Percentiles rank a stretch among this genome's conserved stretches.
These are phyloP conservation scores for Colletotrichum phormii DNA, from an alignment of 2,329 filamentous ascomycete species.

Conservation along the genomic window DNA sequence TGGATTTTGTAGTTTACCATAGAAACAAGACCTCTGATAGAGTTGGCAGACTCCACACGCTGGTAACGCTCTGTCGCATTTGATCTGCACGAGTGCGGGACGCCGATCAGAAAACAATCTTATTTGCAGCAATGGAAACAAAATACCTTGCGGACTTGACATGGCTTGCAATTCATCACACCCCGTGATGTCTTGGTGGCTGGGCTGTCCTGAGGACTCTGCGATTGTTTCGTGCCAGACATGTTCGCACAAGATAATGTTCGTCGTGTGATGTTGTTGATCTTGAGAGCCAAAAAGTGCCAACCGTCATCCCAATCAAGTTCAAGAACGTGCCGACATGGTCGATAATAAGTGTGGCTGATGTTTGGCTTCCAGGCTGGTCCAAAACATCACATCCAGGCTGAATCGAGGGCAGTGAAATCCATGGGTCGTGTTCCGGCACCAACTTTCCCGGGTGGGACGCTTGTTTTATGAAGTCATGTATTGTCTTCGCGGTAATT, in stretches of 20 bases:
- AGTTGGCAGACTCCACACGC: slow-evolving; percentile 32
- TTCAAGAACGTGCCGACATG: slow-evolving; percentile 6
- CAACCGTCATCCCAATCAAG: background rate
- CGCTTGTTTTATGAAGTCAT: slow-evolving; percentile 16
- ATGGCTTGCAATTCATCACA: slow-evolving; percentile 33
- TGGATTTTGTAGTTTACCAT: slow-evolving; percentile 1
- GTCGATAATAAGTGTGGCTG: slow-evolving; percentile 27
- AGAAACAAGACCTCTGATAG: slow-evolving; percentile 31
- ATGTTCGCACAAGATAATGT: slow-evolving; percentile 9
- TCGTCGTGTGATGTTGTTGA: background rate
- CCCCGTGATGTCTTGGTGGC: slow-evolving; percentile 6
- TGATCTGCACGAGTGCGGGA: slow-evolving; percentile 23
- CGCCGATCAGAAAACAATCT: slow-evolving; percentile 31
- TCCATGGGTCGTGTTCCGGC: slow-evolving; percentile 24
- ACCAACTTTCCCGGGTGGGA: slow-evolving; percentile 26
- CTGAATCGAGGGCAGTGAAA: background rate
- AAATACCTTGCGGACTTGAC: slow-evolving; percentile 27
- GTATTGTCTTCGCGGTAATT: background rate
- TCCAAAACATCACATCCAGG: slow-evolving; percentile 9
- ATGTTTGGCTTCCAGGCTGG: background rate
- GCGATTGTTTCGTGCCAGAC: slow-evolving; percentile 17
- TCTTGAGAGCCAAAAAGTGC: background rate
- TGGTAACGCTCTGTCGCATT: slow-evolving; percentile 33
- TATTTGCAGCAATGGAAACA: background rate
- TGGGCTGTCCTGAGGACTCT: slow-evolving; percentile 27